Base-by-base conservation (phyloP, 75 land plant species). In the Cupressus sempervirens region DNA sequence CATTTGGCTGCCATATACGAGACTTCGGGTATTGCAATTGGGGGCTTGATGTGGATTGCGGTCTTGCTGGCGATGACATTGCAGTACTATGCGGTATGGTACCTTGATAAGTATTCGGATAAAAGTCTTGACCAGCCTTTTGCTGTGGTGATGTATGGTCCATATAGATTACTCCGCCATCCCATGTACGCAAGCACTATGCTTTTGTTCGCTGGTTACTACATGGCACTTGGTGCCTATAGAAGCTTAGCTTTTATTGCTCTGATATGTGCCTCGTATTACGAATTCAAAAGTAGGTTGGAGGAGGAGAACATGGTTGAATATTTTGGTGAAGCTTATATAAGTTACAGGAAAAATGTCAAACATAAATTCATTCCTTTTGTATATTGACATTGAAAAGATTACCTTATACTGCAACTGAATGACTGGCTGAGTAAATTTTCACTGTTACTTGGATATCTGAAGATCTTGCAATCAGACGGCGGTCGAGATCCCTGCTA, bases 1-100 rank as follows among this genome's bases (percentile, higher is more conserved):
- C 95, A 97, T 85, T 95, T 94, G 96, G 89, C 93, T 11, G 97
- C 94, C 0, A 95, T 95, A 36, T 90, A 83, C 83, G 99, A 97
- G 86, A 93, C 91, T 67, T 93, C 94, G 9, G 89, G 88, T 40
- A 52, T 95, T 82, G 93, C 92, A 38, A 95, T 89, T 9, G 92
- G 94, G 97, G 88, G 86, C 50, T 80, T 90, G 16, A 82, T 89
- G 32, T 93, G 93, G 89, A 83, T 81, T 34, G 32, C 94, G 85
- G 74, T 97, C 12, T 77, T 87, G 29, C 16, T 83, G 34, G 89
- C 92, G 32, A 40, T 94, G 30, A 88, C 88, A 36, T 75, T 88
- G 88, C 93, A 95, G 30, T 97, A 94, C 86, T 84, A 92, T 70
- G 91, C 92, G 0, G 84, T 89, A 23, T 84, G 90, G 77, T 95